A percentile compares a stretch with the other conserved stretches of the same genome.
Conservation (phyloP, 345 rosid genomes). For the Gossypium herbaceum region DNA sequence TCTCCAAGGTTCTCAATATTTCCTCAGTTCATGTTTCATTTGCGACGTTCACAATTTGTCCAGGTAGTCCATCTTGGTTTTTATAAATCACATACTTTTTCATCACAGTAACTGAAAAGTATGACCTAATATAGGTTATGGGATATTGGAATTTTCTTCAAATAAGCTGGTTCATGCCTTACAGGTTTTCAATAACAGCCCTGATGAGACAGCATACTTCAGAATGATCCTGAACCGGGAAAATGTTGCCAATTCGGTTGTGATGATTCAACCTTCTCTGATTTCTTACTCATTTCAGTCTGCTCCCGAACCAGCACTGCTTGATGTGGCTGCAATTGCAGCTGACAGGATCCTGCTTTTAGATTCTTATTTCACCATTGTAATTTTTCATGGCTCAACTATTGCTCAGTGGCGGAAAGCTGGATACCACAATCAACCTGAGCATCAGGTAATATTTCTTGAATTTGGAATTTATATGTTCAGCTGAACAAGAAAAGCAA, state of each 20-base stretch:
- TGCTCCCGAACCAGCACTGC: conserved; percentile 76
- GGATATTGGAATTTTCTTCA: conserved; percentile 13
- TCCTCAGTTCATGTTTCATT: conserved; percentile 84
- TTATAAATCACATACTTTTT: neutral
- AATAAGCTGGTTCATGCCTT: conserved; percentile 19
- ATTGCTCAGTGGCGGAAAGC: conserved; percentile 96
- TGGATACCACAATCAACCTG: conserved; percentile 86
- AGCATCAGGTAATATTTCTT: conserved; percentile 62
- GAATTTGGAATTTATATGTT: neutral
- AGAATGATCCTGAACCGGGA: conserved; percentile 83
- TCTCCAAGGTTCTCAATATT: conserved; percentile 75
- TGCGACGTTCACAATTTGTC: conserved; percentile 96
- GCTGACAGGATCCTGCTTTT: conserved; percentile 82
- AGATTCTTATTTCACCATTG: conserved; percentile 79
- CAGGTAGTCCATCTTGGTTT: conserved; percentile 47
- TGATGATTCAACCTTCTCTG: conserved; percentile 95
- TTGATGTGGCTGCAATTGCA: conserved; percentile 84
- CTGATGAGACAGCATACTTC: conserved; percentile 92
- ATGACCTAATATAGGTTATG: neutral
- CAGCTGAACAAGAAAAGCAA: neutral
- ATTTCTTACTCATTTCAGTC: conserved; percentile 85
- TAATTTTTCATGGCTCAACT: conserved; percentile 89
- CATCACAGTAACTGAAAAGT: neutral
- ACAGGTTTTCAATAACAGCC: conserved; percentile 94
- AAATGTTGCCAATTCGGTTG: conserved; percentile 82